Percentiles rank a stretch among this genome's conserved stretches.
Conservation (phyloP, 371 early-diverging fungal species). For the Syncephalastrum racemosum region DNA sequence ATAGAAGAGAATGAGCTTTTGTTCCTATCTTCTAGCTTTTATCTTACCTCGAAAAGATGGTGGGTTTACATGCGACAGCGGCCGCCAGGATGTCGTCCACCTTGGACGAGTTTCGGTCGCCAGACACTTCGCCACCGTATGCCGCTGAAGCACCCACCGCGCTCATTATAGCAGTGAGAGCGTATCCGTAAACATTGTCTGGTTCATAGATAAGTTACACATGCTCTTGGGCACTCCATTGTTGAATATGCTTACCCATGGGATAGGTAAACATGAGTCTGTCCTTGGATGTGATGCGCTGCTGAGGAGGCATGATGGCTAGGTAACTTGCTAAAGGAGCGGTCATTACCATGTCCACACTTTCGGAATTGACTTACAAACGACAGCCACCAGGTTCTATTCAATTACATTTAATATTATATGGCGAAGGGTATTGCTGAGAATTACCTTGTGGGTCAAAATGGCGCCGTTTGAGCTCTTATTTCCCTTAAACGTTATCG, state of each 20-base stretch:
- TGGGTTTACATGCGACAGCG: constrained; percentile 68
- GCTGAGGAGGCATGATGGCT: constrained; percentile 42
- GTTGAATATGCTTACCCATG: constrained; percentile 27
- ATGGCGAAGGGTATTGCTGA: background rate
- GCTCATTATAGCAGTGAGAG: constrained; percentile 30
- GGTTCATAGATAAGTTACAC: background rate
- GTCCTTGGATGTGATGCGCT: constrained; percentile 39
- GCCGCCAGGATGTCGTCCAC: constrained; percentile 11
- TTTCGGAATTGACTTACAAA: constrained; percentile 8
- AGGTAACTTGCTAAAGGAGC: constrained; percentile 34
- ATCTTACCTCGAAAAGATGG: constrained; percentile 63
- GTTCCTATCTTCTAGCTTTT: background rate
- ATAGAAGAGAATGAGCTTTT: constrained; percentile 28
- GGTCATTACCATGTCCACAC: background rate
- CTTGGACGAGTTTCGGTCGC: constrained; percentile 53
- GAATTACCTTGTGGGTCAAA: constrained; percentile 47
- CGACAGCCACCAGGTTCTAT: constrained; percentile 9
- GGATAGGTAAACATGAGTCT: constrained; percentile 40
- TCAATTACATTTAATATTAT: constrained; percentile 9
- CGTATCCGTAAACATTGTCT: constrained; percentile 43
- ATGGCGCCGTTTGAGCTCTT: constrained; percentile 27
- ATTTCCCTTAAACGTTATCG: no score
- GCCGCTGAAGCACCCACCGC: constrained; percentile 70
- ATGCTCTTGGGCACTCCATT: background rate
- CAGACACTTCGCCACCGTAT: constrained; percentile 68